Conservation (phyloP, 345 rosid species). For the Hypericum perforatum region DNA sequence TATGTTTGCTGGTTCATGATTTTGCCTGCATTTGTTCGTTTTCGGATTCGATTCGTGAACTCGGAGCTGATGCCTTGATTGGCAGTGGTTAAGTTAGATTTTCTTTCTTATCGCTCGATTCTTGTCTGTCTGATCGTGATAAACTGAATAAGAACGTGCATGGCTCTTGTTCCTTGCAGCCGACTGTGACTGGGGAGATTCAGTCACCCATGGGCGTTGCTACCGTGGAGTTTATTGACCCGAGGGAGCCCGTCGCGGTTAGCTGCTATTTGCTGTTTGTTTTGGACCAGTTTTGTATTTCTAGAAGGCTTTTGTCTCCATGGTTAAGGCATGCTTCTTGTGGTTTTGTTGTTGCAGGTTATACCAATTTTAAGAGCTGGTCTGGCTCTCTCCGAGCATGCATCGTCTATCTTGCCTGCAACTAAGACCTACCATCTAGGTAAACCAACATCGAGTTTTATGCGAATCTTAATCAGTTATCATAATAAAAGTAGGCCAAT, state of each 20-base stretch:
- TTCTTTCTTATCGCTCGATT: too few relatives aligned
- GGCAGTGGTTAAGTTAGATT: too few relatives aligned
- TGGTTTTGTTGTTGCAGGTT: conserved; percentile 34
- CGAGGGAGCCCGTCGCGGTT: conserved; percentile 86
- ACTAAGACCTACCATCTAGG: conserved; percentile 80
- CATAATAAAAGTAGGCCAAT: not conserved
- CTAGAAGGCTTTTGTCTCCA: not conserved
- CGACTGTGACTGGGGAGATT: conserved; percentile 72
- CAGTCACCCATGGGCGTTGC: conserved; percentile 86
- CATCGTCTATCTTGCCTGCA: conserved; percentile 75
- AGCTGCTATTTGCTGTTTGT: conserved; percentile 14
- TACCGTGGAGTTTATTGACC: conserved; percentile 86
- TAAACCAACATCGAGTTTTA: conserved; percentile 14
- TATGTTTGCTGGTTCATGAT: conserved; percentile 11
- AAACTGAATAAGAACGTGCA: too few relatives aligned
- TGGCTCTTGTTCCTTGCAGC: conserved; percentile 31
- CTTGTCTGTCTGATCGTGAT: too few relatives aligned
- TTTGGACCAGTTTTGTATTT: not conserved
- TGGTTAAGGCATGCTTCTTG: not conserved
- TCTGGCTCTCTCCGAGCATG: conserved; percentile 87
- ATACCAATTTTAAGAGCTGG: conserved; percentile 90
- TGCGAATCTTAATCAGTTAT: not conserved
- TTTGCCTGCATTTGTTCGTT: not conserved
- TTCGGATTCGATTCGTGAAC: too few relatives aligned
- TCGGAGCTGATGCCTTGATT: too few relatives aligned